Conservation (phyloP, 2,329 filamentous ascomycete genomes). For the Trichoderma sp. region DNA sequence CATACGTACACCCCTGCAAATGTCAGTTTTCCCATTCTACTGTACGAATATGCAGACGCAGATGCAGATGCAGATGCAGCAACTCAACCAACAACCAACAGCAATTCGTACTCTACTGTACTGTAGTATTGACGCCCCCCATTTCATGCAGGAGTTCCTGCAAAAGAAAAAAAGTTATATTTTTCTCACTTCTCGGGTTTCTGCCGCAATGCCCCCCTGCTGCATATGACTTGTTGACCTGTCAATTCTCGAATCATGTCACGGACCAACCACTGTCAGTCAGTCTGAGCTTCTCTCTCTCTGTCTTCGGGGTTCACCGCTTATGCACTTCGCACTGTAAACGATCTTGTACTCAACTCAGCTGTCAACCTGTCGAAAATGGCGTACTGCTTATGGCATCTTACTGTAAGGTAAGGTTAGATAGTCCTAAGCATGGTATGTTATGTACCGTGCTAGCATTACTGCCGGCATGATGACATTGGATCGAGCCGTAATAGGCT, state of each 20-base stretch:
- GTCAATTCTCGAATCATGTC: not conserved
- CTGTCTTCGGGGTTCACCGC: not conserved
- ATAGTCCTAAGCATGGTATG: not conserved
- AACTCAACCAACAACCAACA: not conserved
- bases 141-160: not conserved
- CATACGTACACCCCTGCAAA: not conserved
- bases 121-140: not conserved
- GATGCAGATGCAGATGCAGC: not conserved
- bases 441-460: not conserved
- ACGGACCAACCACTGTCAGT: slow-evolving; percentile 1
- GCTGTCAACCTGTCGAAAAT: not conserved
- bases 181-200: not conserved
- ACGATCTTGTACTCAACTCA: not conserved
- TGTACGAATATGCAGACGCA: not conserved
- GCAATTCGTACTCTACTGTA: not conserved
- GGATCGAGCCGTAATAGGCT: not conserved
- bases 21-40: not conserved
- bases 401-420: not conserved
- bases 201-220: not conserved
- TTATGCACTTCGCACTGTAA: not conserved
- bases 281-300: not conserved
- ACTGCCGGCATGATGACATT: not conserved
- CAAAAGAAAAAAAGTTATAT: not conserved
- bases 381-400: not conserved
- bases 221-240: not conserved